Evolutionary conservation across 2,329 filamentous ascomycete species (phyloP).

Genomic region (Chaetomiaceae sp.): DNA sequence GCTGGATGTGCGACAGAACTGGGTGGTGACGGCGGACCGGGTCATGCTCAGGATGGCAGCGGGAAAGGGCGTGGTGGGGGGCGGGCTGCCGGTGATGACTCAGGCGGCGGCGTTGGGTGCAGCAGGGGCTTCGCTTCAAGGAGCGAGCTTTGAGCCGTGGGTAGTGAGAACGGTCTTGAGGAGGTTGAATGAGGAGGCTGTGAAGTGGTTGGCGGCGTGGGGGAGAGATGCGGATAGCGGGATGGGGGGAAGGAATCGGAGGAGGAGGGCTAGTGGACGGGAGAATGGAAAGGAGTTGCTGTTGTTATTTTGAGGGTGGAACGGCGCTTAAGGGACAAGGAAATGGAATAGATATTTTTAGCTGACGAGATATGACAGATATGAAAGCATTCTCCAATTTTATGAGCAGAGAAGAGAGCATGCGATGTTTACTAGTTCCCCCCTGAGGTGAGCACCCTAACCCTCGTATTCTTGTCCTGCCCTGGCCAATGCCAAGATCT

Average conservation of each 20-base stretch:
- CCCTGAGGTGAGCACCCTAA: too few species aligned
- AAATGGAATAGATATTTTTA: too few species aligned
- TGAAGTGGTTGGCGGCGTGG: conserved; percentile 24
- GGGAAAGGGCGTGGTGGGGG: conserved; percentile 7
- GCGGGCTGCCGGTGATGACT: conserved; percentile 3
- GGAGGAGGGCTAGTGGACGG: too few species aligned
- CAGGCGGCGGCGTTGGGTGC: conserved; percentile 8
- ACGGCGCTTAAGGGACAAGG: too few species aligned
- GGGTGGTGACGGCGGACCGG: conserved; percentile 17
- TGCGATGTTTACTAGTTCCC: too few species aligned
- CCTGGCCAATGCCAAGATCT: neutral
- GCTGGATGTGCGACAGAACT: conserved; percentile 17
- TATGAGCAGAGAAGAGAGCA: too few species aligned
- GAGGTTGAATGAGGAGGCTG: conserved; percentile 29
- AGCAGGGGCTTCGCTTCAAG: conserved; percentile 9
- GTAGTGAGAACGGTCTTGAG: conserved; percentile 26
- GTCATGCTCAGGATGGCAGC: conserved; percentile 22
- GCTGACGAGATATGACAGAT: too few species aligned
- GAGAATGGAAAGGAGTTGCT: too few species aligned
- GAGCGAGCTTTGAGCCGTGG: conserved; percentile 28
- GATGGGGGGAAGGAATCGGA: neutral
- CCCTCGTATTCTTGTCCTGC: neutral
- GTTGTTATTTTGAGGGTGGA: too few species aligned
- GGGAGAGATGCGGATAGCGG: neutral
- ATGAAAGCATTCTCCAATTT: too few species aligned